Base-by-base conservation (phyloP, 345 rosid genomes). In the Geranium rotundifolium region DNA sequence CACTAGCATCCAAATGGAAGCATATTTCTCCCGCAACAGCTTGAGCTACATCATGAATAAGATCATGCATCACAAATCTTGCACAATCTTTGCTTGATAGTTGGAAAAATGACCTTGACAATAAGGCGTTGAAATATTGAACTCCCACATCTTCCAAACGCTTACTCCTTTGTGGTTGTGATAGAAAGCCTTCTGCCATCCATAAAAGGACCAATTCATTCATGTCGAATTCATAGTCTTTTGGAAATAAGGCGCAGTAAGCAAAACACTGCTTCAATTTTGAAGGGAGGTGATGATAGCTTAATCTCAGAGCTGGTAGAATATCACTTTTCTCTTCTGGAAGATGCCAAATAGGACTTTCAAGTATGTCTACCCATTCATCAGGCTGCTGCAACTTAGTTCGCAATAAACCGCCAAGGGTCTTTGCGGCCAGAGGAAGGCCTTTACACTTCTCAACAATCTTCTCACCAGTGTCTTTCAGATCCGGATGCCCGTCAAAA, bases 31-130 rank as follows among this genome's bases (percentile, higher is more conserved):
- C 60, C n/a, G 63, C 67, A 65, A 67, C 63, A 31, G 23, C 62
- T 54, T 67, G 19, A 52, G 75, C 73, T 49, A 71, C 41, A 29
- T 71, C 67, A 57, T 63, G 34, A 17, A 73, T 65, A 30, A 69
- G 73, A 59, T 73, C 73, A 65, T 77, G 81, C 75, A 77, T 77
- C 52, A 70, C 59, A 37, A 60, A 75, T 16, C n/a, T 13, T 5
- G 65, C 59, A 30, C 10, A 14, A 15, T 68, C 29, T 0, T 6
- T 18, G 23, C 56, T 57, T 18, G 73, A 77, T 62, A 13, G 60
- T 49, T 75, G 75, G 57, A 78, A 72, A 34, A 79, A 69, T 9
- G 75, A 75, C 62, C 73, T 75, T 19, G 74, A 57, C 12, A 59
- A 4, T 54, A 71, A 65, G 3, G 65, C 64, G 13, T 19, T 37